Percentiles rank a stretch among this genome's conserved stretches.
Conservation (phyloP, 441 rosid species). For the Mallotus japonicus region DNA sequence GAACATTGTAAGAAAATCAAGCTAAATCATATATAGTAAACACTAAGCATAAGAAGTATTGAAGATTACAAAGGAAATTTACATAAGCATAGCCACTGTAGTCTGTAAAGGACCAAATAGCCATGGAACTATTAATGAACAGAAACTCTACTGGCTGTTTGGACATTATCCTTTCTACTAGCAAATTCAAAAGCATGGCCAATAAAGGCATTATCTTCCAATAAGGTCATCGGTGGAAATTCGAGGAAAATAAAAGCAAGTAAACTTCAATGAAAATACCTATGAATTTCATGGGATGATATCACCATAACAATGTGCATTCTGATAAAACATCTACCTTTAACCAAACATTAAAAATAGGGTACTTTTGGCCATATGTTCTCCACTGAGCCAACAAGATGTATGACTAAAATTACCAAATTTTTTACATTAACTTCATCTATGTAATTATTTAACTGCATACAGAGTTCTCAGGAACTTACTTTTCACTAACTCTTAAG, state of each 20-base stretch:
- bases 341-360: neutral
- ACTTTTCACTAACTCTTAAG: neutral
- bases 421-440: neutral
- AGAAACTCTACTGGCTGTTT: no score
- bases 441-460: neutral
- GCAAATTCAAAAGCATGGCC: neutral
- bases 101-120: neutral
- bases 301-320: neutral
- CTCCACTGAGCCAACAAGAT: no score
- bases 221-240: no score
- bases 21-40: slow-evolving; percentile 1
- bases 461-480: neutral
- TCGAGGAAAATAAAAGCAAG: neutral
- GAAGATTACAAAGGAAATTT: neutral
- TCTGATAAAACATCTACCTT: neutral
- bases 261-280: neutral
- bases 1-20: slow-evolving; percentile 19
- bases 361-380: neutral
- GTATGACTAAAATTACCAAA: neutral
- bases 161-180: neutral
- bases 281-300: neutral
- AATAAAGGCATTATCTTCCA: neutral
- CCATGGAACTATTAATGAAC: neutral
- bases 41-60: neutral
- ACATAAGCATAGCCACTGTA: neutral